phyloP scores from a whole-genome alignment of 345 rosid genomes.

The Xanthoceras sorbifolium region DNA sequence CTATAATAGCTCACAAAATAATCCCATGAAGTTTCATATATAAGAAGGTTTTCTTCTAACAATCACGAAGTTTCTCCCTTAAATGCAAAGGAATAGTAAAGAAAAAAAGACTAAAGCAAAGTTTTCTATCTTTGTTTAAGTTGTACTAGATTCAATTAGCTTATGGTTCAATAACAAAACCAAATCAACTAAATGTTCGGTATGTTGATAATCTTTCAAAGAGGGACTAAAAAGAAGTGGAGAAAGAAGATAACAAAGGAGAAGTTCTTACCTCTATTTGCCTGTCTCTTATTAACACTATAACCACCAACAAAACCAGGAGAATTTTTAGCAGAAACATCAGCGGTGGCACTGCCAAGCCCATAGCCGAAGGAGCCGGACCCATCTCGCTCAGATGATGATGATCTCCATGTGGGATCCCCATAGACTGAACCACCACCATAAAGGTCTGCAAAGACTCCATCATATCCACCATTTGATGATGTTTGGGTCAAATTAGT shows the following conservation, averaged over 20 bases:
- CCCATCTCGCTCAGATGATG: slow-evolving; percentile 51
- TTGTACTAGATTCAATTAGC: background rate
- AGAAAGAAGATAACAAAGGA: slow-evolving; percentile 5
- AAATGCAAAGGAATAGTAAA: background rate
- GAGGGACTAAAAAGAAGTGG: slow-evolving; percentile 6
- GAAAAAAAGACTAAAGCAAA: background rate
- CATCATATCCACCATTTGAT: slow-evolving; percentile 58
- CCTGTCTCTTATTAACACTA: slow-evolving; percentile 67
- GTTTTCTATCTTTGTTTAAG: background rate
- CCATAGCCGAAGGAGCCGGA: slow-evolving; percentile 58
- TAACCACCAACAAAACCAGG: slow-evolving; percentile 72
- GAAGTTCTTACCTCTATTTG: slow-evolving; percentile 63
- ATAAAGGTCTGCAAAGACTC: slow-evolving; percentile 51
- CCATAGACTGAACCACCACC: slow-evolving; percentile 55
- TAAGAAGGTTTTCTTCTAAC: background rate
- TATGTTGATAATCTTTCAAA: background rate
- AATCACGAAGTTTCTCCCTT: background rate
- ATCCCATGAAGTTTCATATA: background rate
- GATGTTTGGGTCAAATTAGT: slow-evolving; percentile 43
- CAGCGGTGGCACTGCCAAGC: slow-evolving; percentile 46
- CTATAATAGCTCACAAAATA: background rate
- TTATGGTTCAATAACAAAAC: background rate
- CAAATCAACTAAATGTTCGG: background rate
- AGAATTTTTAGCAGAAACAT: slow-evolving; percentile 55
- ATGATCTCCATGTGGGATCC: slow-evolving; percentile 58